Percentiles rank a stretch among this genome's conserved stretches.
Evolutionary conservation across 176 grass and related monocot genomes (phyloP).

Genomic region (Elaeis guineensis): DNA sequence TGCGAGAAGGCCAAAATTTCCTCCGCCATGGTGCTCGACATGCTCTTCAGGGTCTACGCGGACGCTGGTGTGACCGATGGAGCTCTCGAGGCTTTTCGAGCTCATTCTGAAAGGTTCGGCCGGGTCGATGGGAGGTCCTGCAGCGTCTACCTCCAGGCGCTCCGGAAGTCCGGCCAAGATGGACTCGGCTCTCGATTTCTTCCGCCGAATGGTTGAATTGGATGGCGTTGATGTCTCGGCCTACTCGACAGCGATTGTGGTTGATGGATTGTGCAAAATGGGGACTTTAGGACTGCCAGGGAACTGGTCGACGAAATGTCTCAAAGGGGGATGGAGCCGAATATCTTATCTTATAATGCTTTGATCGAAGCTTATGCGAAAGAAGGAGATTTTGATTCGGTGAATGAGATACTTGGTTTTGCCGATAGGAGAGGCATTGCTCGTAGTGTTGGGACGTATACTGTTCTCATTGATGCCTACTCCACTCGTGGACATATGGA

Average conservation of each 20-base stretch:
- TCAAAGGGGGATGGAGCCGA: constrained; percentile 25
- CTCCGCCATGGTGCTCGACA: constrained; percentile 43
- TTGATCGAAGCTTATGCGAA: constrained; percentile 50
- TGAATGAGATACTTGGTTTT: constrained; percentile 26
- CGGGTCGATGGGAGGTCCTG: constrained; percentile 52
- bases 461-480: constrained; percentile 39
- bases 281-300: constrained; percentile 25
- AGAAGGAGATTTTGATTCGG: constrained; percentile 10
- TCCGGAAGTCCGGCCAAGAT: constrained; percentile 43
- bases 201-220: constrained; percentile 24
- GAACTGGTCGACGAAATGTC: constrained; percentile 57
- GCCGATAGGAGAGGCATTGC: constrained; percentile 29
- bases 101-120: constrained; percentile 47
- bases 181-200: constrained; percentile 27
- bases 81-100: constrained; percentile 48
- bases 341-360: constrained; percentile 59
- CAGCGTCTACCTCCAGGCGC: constrained; percentile 49
- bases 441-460: constrained; percentile 37
- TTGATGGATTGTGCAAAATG: constrained; percentile 58
- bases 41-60: constrained; percentile 77
- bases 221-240: constrained; percentile 28
- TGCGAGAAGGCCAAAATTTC: constrained; percentile 21
- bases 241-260: constrained; percentile 29
- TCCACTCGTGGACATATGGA: constrained; percentile 17
- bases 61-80: constrained; percentile 25